Conservation (phyloP, 106 monocot species). For the Hemerocallis citrina region DNA sequence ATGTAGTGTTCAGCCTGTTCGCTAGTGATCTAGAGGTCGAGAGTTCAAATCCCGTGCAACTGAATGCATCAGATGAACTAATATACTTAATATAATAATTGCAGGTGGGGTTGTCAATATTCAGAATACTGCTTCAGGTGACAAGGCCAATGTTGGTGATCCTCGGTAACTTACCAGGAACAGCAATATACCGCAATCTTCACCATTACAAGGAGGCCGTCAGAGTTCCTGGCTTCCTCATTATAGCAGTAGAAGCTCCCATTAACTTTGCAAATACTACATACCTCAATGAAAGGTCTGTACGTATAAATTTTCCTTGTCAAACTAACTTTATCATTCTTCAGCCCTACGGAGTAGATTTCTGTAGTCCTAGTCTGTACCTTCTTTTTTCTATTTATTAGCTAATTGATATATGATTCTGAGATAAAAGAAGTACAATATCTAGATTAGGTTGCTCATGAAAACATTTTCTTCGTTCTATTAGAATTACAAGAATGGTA, state of each 20-base stretch:
- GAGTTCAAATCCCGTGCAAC: too few relatives aligned
- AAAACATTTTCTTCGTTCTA: background rate
- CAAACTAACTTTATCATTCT: too few relatives aligned
- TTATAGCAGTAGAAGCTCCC: slow-evolving; percentile 58
- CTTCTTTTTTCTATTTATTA: background rate
- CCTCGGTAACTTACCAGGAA: slow-evolving; percentile 61
- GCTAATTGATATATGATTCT: background rate
- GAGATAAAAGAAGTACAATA: background rate
- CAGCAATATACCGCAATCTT: slow-evolving; percentile 53
- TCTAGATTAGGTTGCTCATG: background rate
- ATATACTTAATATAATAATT: background rate
- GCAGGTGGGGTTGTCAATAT: slow-evolving; percentile 68
- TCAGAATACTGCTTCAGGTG: slow-evolving; percentile 62
- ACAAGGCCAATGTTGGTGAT: slow-evolving; percentile 65
- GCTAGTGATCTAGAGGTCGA: too few relatives aligned
- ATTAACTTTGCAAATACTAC: slow-evolving; percentile 72
- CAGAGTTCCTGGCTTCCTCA: slow-evolving; percentile 67
- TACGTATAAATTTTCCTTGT: background rate
- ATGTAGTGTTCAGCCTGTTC: too few relatives aligned
- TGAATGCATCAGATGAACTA: too few relatives aligned
- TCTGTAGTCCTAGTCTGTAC: background rate
- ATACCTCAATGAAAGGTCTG: slow-evolving; percentile 73
- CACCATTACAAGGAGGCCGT: slow-evolving; percentile 62
- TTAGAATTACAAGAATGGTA: slow-evolving; percentile 60
- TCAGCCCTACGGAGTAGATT: background rate